A percentile compares a stretch with the other conserved stretches of the same genome.
phyloP scores from a whole-genome alignment of 108 stramenopile genomes.

The Nannochloropsis salina region DNA sequence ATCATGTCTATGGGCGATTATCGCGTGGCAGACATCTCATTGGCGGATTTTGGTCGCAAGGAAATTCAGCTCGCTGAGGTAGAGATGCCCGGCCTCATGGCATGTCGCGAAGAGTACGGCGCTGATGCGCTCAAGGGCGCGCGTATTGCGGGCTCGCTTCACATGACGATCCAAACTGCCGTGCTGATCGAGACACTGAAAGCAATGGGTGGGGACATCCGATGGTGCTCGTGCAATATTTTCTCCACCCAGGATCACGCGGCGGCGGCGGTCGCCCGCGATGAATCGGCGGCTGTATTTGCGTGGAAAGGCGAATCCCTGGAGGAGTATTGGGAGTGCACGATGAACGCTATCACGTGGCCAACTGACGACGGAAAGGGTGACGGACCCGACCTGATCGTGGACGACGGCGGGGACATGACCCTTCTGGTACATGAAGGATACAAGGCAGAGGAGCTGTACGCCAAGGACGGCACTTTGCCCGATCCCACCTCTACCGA shows the following conservation, averaged over 20 bases:
- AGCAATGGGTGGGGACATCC: slow-evolving; percentile 89
- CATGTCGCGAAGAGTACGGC: slow-evolving; percentile 85
- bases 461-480: slow-evolving; percentile 90
- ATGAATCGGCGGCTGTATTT: slow-evolving; percentile 93
- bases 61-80: slow-evolving; percentile 98
- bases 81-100: slow-evolving; percentile 99
- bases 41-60: slow-evolving; percentile 99
- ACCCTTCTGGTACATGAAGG: slow-evolving; percentile 99
- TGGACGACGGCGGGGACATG: slow-evolving; percentile 99
- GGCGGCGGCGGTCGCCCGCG: slow-evolving; percentile 97
- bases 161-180: slow-evolving; percentile 99
- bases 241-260: slow-evolving; percentile 99
- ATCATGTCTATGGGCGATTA: slow-evolving; percentile 95
- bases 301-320: slow-evolving; percentile 99
- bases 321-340: slow-evolving; percentile 99
- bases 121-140: slow-evolving; percentile 76
- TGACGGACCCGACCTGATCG: slow-evolving; percentile 93
- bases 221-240: slow-evolving; percentile 99
- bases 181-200: slow-evolving; percentile 98
- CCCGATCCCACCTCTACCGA: slow-evolving; percentile 93
- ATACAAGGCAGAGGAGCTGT: slow-evolving; percentile 94
- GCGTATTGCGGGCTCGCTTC: slow-evolving; percentile 83
- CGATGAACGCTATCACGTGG: slow-evolving; percentile 92
- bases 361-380: slow-evolving; percentile 95
- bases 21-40: slow-evolving; percentile 97